Conservation (phyloP, 805 yeast species). For the Yarrowia hollandica region DNA sequence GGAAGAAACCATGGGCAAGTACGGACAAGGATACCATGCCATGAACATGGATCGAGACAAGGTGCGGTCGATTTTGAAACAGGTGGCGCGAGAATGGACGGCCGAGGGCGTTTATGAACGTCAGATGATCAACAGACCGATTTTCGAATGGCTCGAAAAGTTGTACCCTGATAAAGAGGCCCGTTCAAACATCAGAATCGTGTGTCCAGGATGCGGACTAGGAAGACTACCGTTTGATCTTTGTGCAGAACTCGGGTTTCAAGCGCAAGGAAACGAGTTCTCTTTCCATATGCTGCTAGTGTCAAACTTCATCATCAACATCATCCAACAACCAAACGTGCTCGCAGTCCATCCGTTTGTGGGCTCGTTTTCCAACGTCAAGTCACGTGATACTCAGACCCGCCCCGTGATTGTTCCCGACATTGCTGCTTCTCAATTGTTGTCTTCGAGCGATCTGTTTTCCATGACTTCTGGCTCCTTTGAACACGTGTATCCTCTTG, state of each 20-base stretch:
- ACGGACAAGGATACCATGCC: conserved; percentile 35
- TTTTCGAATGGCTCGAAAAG: conserved; percentile 47
- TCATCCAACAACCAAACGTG: conserved; percentile 28
- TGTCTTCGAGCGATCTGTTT: conserved; percentile 44
- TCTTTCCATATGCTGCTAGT: conserved; percentile 78
- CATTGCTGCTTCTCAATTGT: conserved; percentile 33
- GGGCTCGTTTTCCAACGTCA: conserved; percentile 71
- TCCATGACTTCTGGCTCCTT: conserved; percentile 75
- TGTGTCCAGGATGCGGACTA: conserved; percentile 89
- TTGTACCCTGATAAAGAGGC: conserved; percentile 37
- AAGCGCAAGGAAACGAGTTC: conserved; percentile 76
- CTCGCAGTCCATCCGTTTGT: conserved; percentile 45
- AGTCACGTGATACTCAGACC: conserved; percentile 51
- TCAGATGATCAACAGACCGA: conserved; percentile 54
- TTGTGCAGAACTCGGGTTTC: conserved; percentile 42
- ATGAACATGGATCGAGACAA: conserved; percentile 53
- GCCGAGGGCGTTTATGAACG: conserved; percentile 54
- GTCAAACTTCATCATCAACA: conserved; percentile 39
- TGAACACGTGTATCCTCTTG: conserved; percentile 53
- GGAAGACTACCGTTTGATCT: conserved; percentile 80
- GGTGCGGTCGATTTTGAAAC: conserved; percentile 59
- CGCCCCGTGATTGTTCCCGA: conserved; percentile 48
- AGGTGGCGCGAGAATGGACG: conserved; percentile 81
- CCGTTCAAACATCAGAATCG: conserved; percentile 43
- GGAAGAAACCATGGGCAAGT: neutral